These are phyloP conservation scores for Rhizophagus prolifer DNA, from an alignment of 192 early-diverging fungal genomes.

Conservation along the genomic window DNA sequence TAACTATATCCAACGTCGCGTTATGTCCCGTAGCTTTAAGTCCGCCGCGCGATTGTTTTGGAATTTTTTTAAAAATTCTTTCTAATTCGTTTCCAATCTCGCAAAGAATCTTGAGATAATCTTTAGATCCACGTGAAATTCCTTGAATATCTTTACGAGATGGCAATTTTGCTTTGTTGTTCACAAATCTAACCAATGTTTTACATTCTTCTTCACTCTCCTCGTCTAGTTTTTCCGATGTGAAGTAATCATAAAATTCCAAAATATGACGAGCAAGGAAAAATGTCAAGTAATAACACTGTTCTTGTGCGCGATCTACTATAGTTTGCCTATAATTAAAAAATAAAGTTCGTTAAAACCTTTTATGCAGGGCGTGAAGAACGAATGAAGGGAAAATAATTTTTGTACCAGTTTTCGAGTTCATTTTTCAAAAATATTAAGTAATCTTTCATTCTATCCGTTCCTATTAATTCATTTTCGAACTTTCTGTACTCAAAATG, in stretches of 20 bases:
- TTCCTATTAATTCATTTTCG: neutral
- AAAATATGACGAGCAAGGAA: slow-evolving; percentile 23
- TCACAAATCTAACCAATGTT: neutral
- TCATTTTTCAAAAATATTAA: neutral
- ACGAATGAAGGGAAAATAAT: neutral
- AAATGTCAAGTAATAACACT: slow-evolving; percentile 29
- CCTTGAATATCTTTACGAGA: neutral
- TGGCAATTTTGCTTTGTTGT: neutral
- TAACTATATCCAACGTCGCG: slow-evolving; percentile 9
- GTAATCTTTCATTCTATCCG: slow-evolving; percentile 13
- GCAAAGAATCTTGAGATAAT: neutral
- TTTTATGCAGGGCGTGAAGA: neutral
- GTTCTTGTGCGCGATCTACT: neutral
- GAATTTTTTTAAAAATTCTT: neutral
- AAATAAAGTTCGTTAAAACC: neutral
- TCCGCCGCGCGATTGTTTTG: neutral
- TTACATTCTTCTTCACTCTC: neutral
- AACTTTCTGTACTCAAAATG: slow-evolving; percentile 31
- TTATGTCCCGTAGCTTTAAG: neutral
- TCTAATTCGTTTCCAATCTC: neutral
- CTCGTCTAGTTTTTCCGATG: neutral
- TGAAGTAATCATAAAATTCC: slow-evolving; percentile 27
- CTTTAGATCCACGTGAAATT: neutral
- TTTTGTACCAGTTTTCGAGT: neutral
- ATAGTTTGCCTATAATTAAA: slow-evolving; percentile 1